These are phyloP conservation scores for Leccinum rimulosum DNA, from an alignment of 768 basidiomycete genomes.

Conservation along the genomic window DNA sequence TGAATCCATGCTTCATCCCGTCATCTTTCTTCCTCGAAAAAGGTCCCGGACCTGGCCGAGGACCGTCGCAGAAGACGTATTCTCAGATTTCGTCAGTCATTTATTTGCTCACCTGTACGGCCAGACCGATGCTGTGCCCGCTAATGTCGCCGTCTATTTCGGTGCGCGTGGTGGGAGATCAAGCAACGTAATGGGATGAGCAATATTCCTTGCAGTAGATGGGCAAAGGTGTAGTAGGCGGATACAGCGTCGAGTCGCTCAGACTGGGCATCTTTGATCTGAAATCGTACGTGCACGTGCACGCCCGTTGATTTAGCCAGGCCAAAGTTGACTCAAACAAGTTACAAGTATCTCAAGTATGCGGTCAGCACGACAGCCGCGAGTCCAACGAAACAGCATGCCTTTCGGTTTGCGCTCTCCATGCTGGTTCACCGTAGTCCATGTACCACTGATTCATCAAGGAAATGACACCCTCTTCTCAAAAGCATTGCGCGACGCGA, in stretches of 20 bases:
- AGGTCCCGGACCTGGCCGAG: slow-evolving; percentile 67
- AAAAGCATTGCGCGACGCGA: no score
- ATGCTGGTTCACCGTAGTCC: slow-evolving; percentile 90
- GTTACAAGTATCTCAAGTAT: slow-evolving; percentile 64
- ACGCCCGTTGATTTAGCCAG: slow-evolving; percentile 99
- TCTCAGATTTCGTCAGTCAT: slow-evolving; percentile 99
- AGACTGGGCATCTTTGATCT: slow-evolving; percentile 91
- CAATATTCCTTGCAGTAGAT: slow-evolving; percentile 81
- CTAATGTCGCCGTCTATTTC: slow-evolving; percentile 64
- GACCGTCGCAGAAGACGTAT: slow-evolving; percentile 78
- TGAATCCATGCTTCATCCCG: slow-evolving; percentile 83
- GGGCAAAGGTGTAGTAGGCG: no score
- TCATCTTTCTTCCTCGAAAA: slow-evolving; percentile 77
- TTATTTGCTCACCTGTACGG: slow-evolving; percentile 88
- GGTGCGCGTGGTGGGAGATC: slow-evolving; percentile 4
- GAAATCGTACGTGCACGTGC: slow-evolving; percentile 95
- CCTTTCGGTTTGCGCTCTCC: slow-evolving; percentile 86
- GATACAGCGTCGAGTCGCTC: slow-evolving; percentile 97
- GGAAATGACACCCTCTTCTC: no score
- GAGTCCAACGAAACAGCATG: slow-evolving; percentile 35
- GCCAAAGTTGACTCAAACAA: slow-evolving; percentile 87
- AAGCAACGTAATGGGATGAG: neutral
- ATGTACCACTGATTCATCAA: slow-evolving; percentile 99
- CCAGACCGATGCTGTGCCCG: slow-evolving; percentile 77
- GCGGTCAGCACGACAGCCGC: slow-evolving; percentile 3